Conservation (phyloP, 768 basidiomycete species). For the Boletus subcaerulescens region DNA sequence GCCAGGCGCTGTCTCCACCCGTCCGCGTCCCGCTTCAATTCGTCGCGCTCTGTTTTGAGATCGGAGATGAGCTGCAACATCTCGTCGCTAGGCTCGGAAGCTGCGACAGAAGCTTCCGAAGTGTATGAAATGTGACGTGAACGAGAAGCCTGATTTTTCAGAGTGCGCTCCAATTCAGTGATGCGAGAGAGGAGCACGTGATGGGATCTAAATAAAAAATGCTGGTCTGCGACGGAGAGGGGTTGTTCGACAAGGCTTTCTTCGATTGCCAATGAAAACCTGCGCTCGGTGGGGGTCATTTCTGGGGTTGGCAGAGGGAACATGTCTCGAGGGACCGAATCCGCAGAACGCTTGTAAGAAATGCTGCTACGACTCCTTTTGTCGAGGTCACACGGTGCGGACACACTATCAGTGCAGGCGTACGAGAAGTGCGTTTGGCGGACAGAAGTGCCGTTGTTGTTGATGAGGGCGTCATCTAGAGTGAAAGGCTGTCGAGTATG, state of each 20-base stretch:
- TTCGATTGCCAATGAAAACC: constrained; percentile 35
- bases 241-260: constrained; percentile 37
- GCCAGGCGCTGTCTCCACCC: constrained; percentile 79
- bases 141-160: constrained; percentile 41
- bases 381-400: constrained; percentile 30
- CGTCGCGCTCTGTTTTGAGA: constrained; percentile 85
- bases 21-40: constrained; percentile 83
- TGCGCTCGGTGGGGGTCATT: constrained; percentile 61
- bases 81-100: constrained; percentile 66
- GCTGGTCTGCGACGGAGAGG: constrained; percentile 71
- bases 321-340: constrained; percentile 32
- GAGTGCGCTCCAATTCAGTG: constrained; percentile 72
- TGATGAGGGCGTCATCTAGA: constrained; percentile 24
- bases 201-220: constrained; percentile 85
- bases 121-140: constrained; percentile 52
- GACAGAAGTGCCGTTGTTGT: background rate
- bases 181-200: constrained; percentile 79
- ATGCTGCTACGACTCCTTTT: constrained; percentile 64
- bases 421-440: constrained; percentile 27
- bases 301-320: constrained; percentile 69
- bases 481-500: constrained; percentile 37
- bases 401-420: constrained; percentile 20
- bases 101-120: constrained; percentile 39
- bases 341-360: constrained; percentile 59
- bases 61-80: constrained; percentile 73